phyloP scores from a whole-genome alignment of 2,329 filamentous ascomycete genomes.

The Exophiala sp. region DNA sequence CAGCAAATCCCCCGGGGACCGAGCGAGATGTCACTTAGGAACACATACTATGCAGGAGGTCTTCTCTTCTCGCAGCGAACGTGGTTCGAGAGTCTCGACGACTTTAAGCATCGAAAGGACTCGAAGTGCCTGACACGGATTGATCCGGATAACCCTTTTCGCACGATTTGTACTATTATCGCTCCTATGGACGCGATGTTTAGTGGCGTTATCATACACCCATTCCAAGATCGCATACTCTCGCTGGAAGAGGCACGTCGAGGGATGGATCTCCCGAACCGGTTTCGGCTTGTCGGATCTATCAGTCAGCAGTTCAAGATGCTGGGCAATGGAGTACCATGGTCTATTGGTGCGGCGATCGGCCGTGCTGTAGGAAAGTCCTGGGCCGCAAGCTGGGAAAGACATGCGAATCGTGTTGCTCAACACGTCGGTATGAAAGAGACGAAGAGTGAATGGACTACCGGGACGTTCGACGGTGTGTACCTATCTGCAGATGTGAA shows the following conservation, averaged over 20 bases:
- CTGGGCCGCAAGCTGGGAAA: constrained; percentile 55
- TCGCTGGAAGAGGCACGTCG: constrained; percentile 65
- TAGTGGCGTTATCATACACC: constrained; percentile 54
- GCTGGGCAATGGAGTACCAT: constrained; percentile 73
- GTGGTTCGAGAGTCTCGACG: constrained; percentile 31
- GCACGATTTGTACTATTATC: constrained; percentile 60
- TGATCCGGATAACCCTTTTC: constrained; percentile 51
- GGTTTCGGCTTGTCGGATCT: constrained; percentile 65
- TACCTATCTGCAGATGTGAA: no score
- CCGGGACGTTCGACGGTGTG: no score
- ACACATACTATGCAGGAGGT: constrained; percentile 16
- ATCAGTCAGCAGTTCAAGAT: constrained; percentile 58
- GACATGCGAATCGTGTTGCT: neutral
- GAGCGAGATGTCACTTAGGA: constrained; percentile 15
- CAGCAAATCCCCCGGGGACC: constrained; percentile 57
- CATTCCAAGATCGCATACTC: constrained; percentile 59
- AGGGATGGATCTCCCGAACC: constrained; percentile 67
- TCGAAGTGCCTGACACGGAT: constrained; percentile 28
- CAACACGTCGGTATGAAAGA: neutral
- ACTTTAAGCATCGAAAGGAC: constrained; percentile 21
- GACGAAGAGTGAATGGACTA: neutral
- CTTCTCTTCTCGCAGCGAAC: constrained; percentile 28
- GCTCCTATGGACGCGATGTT: constrained; percentile 54
- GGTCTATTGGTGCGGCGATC: constrained; percentile 63
- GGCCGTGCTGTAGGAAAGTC: constrained; percentile 65